Evolutionary conservation across 176 grass and related monocot species (phyloP).

Genomic region (Zoysia japonica): DNA sequence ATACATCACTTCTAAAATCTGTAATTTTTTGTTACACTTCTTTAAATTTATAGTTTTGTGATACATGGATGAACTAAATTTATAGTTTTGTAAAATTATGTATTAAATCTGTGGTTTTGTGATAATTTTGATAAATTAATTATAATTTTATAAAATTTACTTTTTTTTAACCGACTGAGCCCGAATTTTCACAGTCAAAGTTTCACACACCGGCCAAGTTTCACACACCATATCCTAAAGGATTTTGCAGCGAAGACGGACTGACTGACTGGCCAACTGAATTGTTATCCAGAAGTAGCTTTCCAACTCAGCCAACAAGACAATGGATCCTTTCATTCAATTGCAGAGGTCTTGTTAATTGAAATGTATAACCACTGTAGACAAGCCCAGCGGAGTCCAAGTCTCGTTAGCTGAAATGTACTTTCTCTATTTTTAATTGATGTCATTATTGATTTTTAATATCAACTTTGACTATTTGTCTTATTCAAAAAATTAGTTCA

Average conservation of each 20-base stretch:
- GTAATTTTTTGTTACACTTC: too few species aligned
- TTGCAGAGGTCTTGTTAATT: neutral
- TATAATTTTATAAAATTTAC: too few species aligned
- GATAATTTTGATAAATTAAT: too few species aligned
- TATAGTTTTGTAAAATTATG: too few species aligned
- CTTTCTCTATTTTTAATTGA: too few species aligned
- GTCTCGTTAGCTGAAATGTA: neutral
- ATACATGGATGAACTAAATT: too few species aligned
- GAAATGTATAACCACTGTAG: neutral
- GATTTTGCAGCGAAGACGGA: neutral
- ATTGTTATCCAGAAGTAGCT: neutral
- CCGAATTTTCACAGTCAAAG: slow-evolving; percentile 33
- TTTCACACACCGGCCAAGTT: slow-evolving; percentile 23
- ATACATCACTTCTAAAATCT: too few species aligned
- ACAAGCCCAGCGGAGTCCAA: slow-evolving; percentile 4
- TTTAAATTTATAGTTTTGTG: too few species aligned
- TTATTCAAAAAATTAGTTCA: too few species aligned
- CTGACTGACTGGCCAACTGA: neutral
- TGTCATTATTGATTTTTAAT: too few species aligned
- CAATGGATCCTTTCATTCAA: neutral
- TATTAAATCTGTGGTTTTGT: too few species aligned
- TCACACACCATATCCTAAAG: neutral
- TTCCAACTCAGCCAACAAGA: neutral
- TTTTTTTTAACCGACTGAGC: neutral
- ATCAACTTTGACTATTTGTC: too few species aligned